Evolutionary conservation across 208 protist species (phyloP).

Genomic region (Trypanosoma cruzi): DNA sequence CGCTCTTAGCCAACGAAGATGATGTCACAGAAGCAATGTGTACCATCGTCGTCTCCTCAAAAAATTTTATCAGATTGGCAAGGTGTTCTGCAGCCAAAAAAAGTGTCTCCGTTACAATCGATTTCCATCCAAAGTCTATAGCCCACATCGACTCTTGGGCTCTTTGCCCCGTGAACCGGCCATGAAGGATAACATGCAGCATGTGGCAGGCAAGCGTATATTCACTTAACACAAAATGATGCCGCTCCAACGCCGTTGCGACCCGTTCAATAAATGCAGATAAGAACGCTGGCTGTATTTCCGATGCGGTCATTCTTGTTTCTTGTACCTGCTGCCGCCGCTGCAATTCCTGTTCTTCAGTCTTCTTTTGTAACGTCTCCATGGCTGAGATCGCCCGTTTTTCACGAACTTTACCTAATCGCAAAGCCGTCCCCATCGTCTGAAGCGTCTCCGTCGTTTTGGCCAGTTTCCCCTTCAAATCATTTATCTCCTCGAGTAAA

Average conservation of each 20-base stretch:
- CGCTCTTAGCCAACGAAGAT: background rate
- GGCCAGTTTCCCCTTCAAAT: background rate
- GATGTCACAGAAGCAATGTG: background rate
- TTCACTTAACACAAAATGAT: conserved; percentile 2
- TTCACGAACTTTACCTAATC: conserved; percentile 18
- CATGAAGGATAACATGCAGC: background rate
- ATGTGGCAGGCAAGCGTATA: background rate
- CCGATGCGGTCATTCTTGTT: background rate
- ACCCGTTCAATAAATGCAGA: background rate
- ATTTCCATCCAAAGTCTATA: background rate
- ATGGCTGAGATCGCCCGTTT: conserved; percentile 1
- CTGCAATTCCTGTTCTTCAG: background rate
- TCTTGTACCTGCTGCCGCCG: background rate
- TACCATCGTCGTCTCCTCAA: background rate
- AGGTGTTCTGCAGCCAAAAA: background rate
- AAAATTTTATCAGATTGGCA: background rate
- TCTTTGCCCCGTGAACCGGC: background rate
- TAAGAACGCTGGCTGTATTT: background rate
- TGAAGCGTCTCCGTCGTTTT: conserved; percentile 1
- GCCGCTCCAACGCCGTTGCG: background rate
- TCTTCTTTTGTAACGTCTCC: background rate
- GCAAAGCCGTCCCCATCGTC: conserved; percentile 9
- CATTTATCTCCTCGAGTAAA: conserved; percentile 7
- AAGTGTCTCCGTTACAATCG: background rate
- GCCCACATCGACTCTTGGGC: background rate